These are phyloP conservation scores for Candida neerlandica DNA, from an alignment of 1,139 yeast species.

Conservation along the genomic window DNA sequence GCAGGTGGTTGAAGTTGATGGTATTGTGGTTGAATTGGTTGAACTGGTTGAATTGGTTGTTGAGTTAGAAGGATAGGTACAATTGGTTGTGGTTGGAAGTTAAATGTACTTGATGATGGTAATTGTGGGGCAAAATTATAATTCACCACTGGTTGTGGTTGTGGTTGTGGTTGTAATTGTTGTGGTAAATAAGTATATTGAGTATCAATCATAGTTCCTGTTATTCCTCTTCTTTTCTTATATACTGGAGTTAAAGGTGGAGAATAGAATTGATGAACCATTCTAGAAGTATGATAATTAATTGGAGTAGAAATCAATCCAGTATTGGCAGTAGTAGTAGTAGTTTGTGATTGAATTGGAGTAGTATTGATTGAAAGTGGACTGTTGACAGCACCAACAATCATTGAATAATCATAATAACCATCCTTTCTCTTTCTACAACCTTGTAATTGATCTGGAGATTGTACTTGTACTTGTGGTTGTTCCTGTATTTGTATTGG, in stretches of 20 bases:
- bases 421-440: neutral
- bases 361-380: neutral
- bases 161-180: neutral
- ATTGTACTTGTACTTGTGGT: neutral
- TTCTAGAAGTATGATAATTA: neutral
- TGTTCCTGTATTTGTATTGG: constrained; percentile 4
- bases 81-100: neutral
- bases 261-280: neutral
- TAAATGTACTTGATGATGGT: neutral
- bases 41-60: neutral
- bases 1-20: neutral
- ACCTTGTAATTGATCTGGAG: neutral
- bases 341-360: neutral
- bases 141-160: neutral
- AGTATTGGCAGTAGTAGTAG: no score
- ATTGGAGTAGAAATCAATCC: constrained; percentile 4
- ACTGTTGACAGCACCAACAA: neutral
- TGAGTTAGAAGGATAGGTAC: constrained; percentile 3
- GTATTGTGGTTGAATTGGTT: no score
- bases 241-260: neutral
- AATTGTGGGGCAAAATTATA: neutral
- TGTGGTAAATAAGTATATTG: neutral
- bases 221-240: constrained; percentile 1
- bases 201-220: neutral
- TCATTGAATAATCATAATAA: neutral